Base-by-base conservation (phyloP, 257 asterid genomes). In the Nicotiana obtusifolia region DNA sequence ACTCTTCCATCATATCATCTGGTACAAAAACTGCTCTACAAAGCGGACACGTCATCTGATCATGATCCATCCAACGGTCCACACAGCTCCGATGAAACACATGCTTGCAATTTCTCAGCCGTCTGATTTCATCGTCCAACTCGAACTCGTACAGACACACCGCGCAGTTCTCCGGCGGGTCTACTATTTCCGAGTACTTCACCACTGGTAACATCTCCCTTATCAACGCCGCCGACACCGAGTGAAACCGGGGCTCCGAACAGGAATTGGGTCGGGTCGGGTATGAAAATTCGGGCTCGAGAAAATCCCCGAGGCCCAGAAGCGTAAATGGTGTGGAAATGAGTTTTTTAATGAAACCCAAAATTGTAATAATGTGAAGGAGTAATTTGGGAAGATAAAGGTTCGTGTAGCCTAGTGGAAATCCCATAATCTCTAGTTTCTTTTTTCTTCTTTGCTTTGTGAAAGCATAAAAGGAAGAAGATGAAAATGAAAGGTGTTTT, bases 381-480 rank as follows among this genome's bases (percentile, higher is more conserved):
- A 94, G 81, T 1, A 93, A 84, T 84, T 91, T 92, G 0, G 99
- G 99, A n/a, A 96, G 90, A 60, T 87, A 86, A 6, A 94, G 68
- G 52, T 96, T 95, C 1, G 91, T 81, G 86, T 89, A 94, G 13
- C 93, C 97, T n/a, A 94, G 88, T 3, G 98, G 99, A 83, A 95
- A 96, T 0, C 98, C 99, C 99, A 96, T 95, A 77, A 31, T 10
- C 16, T 26, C 24, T 54, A 54, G 1, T 26, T 26, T 15, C 5
- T 56, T 17, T 15, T 37, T 37, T 37, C n/a, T n/a, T 37, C 1
- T 37, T 37, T 7, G 10, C 44, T 10, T 49, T 49, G 56, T 49
- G 56, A 49, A 10, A 49, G 5, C 11, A 49, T 49, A 49, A 3
- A 49, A 44, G 1, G 2, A 8, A 24, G 26, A 47, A 26, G 15